A percentile compares a stretch with the other conserved stretches of the same genome.
phyloP scores from a whole-genome alignment of 345 rosid species.

The Eucalyptus curtisii region DNA sequence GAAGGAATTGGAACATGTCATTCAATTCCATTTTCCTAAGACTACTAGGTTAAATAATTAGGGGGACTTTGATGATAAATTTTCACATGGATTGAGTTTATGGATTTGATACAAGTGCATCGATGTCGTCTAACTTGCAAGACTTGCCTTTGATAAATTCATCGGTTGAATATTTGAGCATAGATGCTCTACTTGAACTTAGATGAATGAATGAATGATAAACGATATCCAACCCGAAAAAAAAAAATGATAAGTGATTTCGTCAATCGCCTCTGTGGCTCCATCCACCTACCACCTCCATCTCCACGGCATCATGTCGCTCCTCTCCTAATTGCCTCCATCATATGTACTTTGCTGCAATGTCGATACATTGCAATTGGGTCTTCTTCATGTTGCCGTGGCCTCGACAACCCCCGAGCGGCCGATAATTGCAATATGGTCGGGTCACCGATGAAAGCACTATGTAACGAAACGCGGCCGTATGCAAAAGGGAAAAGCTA shows the following conservation, averaged over 20 bases:
- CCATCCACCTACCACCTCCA: not conserved
- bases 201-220: not conserved
- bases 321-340: not conserved
- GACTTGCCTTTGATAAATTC: not conserved
- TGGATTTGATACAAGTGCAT: not conserved
- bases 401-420: not conserved
- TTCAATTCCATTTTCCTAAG: not conserved
- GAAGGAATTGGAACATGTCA: not conserved
- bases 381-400: not conserved
- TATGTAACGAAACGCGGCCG: not conserved
- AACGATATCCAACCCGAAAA: accelerated
- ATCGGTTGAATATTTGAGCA: not conserved
- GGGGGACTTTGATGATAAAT: not conserved
- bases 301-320: not conserved
- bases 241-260: not conserved
- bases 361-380: not conserved
- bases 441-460: not conserved
- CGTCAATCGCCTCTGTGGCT: not conserved
- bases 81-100: not conserved
- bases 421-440: not conserved
- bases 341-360: not conserved
- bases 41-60: not conserved
- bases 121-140: not conserved
- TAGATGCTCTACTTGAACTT: not conserved
- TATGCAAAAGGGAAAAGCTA: not conserved